Conservation (phyloP, 2,329 filamentous ascomycete genomes). For the Phaeophleospora eucalypticola region DNA sequence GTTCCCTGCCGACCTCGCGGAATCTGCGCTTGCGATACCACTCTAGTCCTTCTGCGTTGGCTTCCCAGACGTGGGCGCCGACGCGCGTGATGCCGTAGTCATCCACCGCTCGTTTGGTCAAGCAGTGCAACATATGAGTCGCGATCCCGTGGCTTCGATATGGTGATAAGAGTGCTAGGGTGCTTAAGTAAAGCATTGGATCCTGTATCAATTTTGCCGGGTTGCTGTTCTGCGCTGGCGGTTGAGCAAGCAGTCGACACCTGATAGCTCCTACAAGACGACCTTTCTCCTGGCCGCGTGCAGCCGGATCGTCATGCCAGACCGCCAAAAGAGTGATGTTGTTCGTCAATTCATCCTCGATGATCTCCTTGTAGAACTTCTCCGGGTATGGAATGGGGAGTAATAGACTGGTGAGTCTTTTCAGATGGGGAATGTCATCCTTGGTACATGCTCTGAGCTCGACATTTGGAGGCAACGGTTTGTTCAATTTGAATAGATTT, state of each 20-base stretch:
- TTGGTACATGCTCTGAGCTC: constrained; percentile 51
- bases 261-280: constrained; percentile 46
- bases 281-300: constrained; percentile 25
- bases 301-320: constrained; percentile 47
- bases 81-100: constrained; percentile 50
- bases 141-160: constrained; percentile 58
- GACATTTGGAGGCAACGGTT: constrained; percentile 46
- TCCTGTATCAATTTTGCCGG: constrained; percentile 3
- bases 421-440: constrained; percentile 52
- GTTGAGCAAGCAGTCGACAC: constrained; percentile 40
- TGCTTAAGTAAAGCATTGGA: constrained; percentile 56
- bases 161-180: constrained; percentile 56
- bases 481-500: background rate
- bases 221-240: constrained; percentile 2
- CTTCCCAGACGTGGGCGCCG: constrained; percentile 62
- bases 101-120: constrained; percentile 37
- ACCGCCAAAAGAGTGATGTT: constrained; percentile 57
- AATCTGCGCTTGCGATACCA: constrained; percentile 61
- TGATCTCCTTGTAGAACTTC: constrained; percentile 57
- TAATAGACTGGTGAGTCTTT: constrained; percentile 54
- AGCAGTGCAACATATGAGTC: constrained; percentile 46
- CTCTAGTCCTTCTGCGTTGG: constrained; percentile 54
- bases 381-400: constrained; percentile 60
- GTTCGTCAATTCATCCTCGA: constrained; percentile 50
- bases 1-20: constrained; percentile 47